Evolutionary conservation across 805 yeast genomes (phyloP).

Genomic region (Monosporozyma servazzii): DNA sequence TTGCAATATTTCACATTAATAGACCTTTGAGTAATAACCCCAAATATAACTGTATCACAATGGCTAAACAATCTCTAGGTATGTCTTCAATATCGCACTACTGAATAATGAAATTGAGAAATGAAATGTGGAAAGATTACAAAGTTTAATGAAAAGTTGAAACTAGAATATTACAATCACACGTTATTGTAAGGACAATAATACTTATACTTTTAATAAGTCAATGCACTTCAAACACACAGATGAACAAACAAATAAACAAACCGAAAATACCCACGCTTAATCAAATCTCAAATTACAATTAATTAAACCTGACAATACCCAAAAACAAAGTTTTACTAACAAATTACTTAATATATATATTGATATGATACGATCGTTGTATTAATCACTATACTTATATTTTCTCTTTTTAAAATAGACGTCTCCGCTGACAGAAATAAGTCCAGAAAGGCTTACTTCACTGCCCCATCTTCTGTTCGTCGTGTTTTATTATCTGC

Average conservation of each 20-base stretch:
- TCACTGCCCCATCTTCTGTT: constrained; percentile 92
- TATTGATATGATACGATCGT: neutral
- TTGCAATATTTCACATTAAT: neutral
- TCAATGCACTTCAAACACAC: too few relatives aligned
- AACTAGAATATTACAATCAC: too few relatives aligned
- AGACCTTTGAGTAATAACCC: neutral
- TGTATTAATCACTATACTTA: neutral
- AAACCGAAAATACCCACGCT: too few relatives aligned
- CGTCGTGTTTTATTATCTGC: constrained; percentile 95
- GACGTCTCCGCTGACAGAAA: constrained; percentile 99
- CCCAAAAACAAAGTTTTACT: constrained; percentile 1
- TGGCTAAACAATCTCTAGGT: constrained; percentile 46
- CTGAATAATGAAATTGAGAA: neutral
- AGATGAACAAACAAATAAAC: too few relatives aligned
- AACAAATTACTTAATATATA: neutral
- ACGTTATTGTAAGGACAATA: too few relatives aligned
- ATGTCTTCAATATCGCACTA: constrained; percentile 20
- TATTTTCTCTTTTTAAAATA: constrained; percentile 18
- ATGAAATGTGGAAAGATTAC: neutral
- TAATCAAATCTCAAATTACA: neutral
- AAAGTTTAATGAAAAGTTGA: too few relatives aligned
- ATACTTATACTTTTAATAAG: too few relatives aligned
- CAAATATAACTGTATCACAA: constrained; percentile 11
- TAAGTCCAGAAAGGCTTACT: constrained; percentile 99
- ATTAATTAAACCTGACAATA: neutral